Base-by-base conservation (phyloP, 108 stramenopile genomes). In the Pseudonitzschia pungens region DNA sequence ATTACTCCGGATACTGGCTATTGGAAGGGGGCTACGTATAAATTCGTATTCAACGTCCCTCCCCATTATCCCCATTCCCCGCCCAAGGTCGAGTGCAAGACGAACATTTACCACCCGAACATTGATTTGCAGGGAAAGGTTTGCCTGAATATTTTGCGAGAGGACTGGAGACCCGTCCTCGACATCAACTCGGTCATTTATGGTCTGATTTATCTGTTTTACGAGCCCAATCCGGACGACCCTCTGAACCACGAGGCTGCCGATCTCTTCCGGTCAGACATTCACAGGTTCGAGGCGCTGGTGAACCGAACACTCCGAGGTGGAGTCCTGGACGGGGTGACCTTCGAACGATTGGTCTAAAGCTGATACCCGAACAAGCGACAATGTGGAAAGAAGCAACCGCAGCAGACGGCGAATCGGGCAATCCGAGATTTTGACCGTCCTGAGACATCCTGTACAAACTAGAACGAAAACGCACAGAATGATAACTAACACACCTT, bases 101-200 rank as follows among this genome's bases (percentile, higher is more conserved):
- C 94, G 21, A 93, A 93, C 82, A 93, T 98, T 63, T 99, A 98
- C 74, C 99, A 99, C 82, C 99, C 99, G 59, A 99, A 99, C 80
- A 97, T 99, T 74, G 96, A 99, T 82, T 73, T 95, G 60, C 89
- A 99, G 76, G 99, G 99, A 12, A 98, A 98, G 58, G 99, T 99
- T 57, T 99, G 99, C 42, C 48, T 80, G 74, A 98, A 98, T 74
- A 99, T 99, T 85, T 75, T 99, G 73, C 83, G 98, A 32, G 98
- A 99, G 81, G 99, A 99, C 89, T 99, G 99, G 99, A 95, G 97
- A 72, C 99, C 99, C 14, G 98, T 99, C 21, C 73, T 99, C 64
- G 98, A 98, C 81, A 97, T 99, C 70, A 99, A 99, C 78, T 89
- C 97, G 4, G 97, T 99, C 57, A 97, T 99, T 84, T 98, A 99